These are phyloP conservation scores for Aspergillus eucalypticola DNA, from an alignment of 2,329 filamentous ascomycete species.

Conservation along the genomic window DNA sequence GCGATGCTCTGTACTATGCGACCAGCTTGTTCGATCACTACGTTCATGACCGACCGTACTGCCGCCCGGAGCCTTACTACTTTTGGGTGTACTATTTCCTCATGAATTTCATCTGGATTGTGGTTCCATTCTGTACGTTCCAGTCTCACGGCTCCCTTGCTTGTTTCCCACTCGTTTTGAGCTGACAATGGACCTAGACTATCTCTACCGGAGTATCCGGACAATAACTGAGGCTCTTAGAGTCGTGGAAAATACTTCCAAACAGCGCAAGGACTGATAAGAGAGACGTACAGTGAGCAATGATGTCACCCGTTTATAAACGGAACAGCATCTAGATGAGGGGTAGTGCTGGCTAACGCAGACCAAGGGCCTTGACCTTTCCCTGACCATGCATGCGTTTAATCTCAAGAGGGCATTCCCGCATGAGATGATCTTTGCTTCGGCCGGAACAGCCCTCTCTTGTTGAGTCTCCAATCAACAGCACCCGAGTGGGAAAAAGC, in stretches of 20 bases:
- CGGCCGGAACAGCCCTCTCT: neutral
- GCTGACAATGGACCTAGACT: neutral
- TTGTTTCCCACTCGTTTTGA: neutral
- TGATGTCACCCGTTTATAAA: slow-evolving; percentile 1
- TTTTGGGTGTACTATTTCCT: slow-evolving; percentile 67
- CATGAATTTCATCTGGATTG: slow-evolving; percentile 68
- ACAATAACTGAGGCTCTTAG: slow-evolving; percentile 34
- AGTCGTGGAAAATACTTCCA: slow-evolving; percentile 21
- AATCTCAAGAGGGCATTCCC: neutral
- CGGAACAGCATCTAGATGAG: neutral
- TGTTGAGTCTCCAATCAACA: neutral
- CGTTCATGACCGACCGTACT: slow-evolving; percentile 56
- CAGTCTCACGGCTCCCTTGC: neutral
- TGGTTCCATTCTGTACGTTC: slow-evolving; percentile 58
- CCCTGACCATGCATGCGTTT: neutral
- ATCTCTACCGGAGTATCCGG: slow-evolving; percentile 25
- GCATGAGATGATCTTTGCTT: slow-evolving; percentile 5
- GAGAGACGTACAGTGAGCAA: neutral
- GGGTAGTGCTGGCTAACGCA: slow-evolving; percentile 3
- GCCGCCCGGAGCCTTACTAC: slow-evolving; percentile 63
- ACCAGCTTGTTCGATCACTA: slow-evolving; percentile 64
- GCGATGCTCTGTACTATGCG: slow-evolving; percentile 64
- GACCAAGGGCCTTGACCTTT: neutral
- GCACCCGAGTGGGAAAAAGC: slow-evolving; percentile 2
- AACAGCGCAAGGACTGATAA: slow-evolving; percentile 31